A percentile compares a stretch with the other conserved stretches of the same genome.
phyloP scores from a whole-genome alignment of 345 rosid genomes.

The Bruguiera parviflora region DNA sequence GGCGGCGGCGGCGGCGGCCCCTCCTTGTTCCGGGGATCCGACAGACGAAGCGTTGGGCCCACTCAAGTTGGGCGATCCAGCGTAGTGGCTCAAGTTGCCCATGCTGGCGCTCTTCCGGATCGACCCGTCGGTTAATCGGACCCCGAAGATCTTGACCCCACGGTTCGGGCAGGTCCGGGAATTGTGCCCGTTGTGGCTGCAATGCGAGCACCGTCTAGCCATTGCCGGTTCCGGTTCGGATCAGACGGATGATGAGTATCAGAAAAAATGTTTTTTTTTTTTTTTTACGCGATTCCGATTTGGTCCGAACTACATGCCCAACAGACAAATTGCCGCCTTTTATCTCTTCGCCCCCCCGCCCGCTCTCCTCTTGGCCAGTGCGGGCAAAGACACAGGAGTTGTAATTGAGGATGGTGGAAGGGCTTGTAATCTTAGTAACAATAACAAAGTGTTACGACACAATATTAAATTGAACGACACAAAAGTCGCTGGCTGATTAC shows the following conservation, averaged over 20 bases:
- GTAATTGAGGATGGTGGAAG: too few species aligned
- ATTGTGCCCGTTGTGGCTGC: slow-evolving; percentile 40
- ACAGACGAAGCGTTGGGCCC: slow-evolving; percentile 31
- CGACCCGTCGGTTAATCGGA: slow-evolving; percentile 46
- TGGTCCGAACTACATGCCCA: slow-evolving; percentile 23
- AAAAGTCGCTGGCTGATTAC: too few species aligned
- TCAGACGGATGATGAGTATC: background rate
- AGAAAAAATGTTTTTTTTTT: background rate
- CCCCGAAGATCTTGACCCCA: slow-evolving; percentile 34
- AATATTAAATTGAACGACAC: too few species aligned
- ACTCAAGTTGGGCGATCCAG: slow-evolving; percentile 19
- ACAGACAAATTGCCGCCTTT: background rate
- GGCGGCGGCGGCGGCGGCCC: slow-evolving; percentile 27
- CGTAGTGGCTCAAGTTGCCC: slow-evolving; percentile 30
- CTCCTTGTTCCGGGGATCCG: slow-evolving; percentile 65
- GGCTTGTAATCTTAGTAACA: too few species aligned
- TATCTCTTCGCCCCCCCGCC: background rate
- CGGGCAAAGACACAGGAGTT: too few species aligned
- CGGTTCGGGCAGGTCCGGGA: slow-evolving; percentile 36
- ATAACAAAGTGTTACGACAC: too few species aligned
- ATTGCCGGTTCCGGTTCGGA: slow-evolving; percentile 19
- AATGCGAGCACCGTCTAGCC: slow-evolving; percentile 38
- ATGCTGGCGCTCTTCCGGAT: slow-evolving; percentile 41
- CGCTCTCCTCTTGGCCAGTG: too few species aligned
- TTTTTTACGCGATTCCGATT: slow-evolving; percentile 1